Evolutionary conservation across 208 protist species (phyloP), one percentile per base, ranked within the genome.

Genomic region (Endotrypanum monterogeii): DNA sequence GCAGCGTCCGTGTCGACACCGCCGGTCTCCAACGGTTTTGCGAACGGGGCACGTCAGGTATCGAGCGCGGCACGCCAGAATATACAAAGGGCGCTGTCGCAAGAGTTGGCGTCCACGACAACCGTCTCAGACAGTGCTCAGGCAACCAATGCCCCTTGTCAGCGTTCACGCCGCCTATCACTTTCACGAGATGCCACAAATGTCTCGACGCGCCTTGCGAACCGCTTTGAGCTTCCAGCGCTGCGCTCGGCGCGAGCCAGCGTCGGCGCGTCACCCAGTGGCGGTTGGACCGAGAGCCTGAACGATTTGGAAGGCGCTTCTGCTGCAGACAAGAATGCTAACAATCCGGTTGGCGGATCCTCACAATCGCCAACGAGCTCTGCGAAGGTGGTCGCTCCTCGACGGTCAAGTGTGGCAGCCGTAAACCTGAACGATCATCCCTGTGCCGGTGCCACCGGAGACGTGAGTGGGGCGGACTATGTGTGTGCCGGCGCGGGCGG

Each of bases 301-400:
- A 65, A 52, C 44, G 25, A 65, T 20, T 28, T 30, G 8, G 37
- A 23, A n/a, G 41, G 44, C 74, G 60, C 62, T 16, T 44, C 54
- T 35, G 20, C 66, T 20, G 28, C 30, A 14, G 25, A 70, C 30
- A 70, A 50, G 48, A 70, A 50, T 55, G 30, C 18, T 41, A 52
- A 41, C 51, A 54, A 14, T 23, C 52, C 14, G 35, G 23, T n/a
- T 11, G 14, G 52, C 7, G n/a, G 39, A 46, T 20, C 20, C 20
- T 46, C 70, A 11, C 70, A 35, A 9, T 57, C 70, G 56, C 32
- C 56, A n/a, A n/a, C 41, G 28, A 50, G 35, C 23, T 75, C 76
- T 28, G 76, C 76, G 2, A 67, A 50, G 51, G 76, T 80, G 39
- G 69, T 80, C 25, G 76, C 76, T 0, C 76, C 76, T 37, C 76